Base-by-base conservation (phyloP, 2,329 filamentous ascomycete species). In the Fusarium haematococcum region DNA sequence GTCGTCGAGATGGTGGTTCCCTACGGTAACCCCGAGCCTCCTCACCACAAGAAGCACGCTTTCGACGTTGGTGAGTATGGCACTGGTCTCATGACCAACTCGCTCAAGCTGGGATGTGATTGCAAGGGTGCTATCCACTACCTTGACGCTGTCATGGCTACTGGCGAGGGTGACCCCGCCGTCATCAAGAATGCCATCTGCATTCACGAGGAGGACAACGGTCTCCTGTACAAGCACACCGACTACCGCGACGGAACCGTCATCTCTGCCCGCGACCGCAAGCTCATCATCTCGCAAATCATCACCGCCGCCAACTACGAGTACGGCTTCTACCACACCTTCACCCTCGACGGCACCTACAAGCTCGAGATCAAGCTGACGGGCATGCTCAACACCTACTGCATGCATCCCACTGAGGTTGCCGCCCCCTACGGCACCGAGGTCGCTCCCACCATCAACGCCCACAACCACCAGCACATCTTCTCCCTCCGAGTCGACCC, bases 171-270 rank as follows among this genome's bases (percentile, higher is more conserved):
- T 54, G 88, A 90, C n/a, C 87, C 93, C 23, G 91, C 91, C 16
- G 92, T 92, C 3, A 94, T 98, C 85, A 96, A 97, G 87, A 98
- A 98, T 80, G 95, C 95, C 50, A 94, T 98, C 78, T 98, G 95
- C 83, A 95, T 98, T 75, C 95, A 98, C 84, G 81, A 84, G 71
- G 82, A 84, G 68, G 84, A 85, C 67, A 83, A 85, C 41, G 91
- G 91, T 5, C 90, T 92, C 27, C 84, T 88, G 14, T 92, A 90
- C 88, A 92, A 92, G 81, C 91, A 92, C 78, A 84, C 89, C 7
- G 91, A 92, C 79, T 91, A 87, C 83, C 86, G 90, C 3, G 91
- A 90, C 1, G 87, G 86, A 23, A 85, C 86, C 27, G 89, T 90
- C 13, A 87, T 90, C 5, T 88, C 91, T 0, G 87, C 88, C 0